Base-by-base conservation (phyloP, 2,329 filamentous ascomycete species). In the Ploettnerulaceae sp. region DNA sequence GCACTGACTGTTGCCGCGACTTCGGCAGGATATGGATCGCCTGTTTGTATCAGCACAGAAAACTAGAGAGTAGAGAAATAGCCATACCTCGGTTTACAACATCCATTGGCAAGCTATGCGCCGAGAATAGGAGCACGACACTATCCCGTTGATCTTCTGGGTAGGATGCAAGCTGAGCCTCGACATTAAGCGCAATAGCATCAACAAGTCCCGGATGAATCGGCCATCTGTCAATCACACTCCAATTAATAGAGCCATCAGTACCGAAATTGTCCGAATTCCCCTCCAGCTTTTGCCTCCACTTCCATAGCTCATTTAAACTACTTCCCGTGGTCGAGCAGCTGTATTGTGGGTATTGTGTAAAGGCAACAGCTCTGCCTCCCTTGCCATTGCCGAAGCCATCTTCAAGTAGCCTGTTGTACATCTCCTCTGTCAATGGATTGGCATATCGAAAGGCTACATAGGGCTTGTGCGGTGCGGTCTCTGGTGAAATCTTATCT, bases 271-370 rank as follows among this genome's bases (percentile, higher is more conserved):
- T 48, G 11, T 32, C 75, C 33, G 75, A 72, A 66, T 88, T 89
- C 29, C 87, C 88, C 67, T 97, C 90, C 43, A 98, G 70, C 53
- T 89, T 75, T 62, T 89, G 86, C 53, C 90, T 79, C 89, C 90
- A 96, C 70, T 94, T 96, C 93, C 93, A 98, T 26, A 98, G 71
- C 70, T 98, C 93, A 62, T 98, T 98, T 47, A 98, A 70, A 53
- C 89, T 95, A 67, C 89, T 95, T 17, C 93, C 93, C 0, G 93
- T 98, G 1, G 93, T 98, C 15, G 89, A 95, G 71, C 94, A 98
- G 15, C 89, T 95, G 69, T 98, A 98, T 66, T 98, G 93, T 2
- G 93, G 93, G 61, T 98, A 98, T 68, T 98, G 93, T 21, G 91
- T 96, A 64, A 98, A 98, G 1, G 93, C 93, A 4, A 98, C 89